These are phyloP conservation scores for Osmanthus fragrans DNA, from an alignment of 257 asterid genomes.

Conservation along the genomic window DNA sequence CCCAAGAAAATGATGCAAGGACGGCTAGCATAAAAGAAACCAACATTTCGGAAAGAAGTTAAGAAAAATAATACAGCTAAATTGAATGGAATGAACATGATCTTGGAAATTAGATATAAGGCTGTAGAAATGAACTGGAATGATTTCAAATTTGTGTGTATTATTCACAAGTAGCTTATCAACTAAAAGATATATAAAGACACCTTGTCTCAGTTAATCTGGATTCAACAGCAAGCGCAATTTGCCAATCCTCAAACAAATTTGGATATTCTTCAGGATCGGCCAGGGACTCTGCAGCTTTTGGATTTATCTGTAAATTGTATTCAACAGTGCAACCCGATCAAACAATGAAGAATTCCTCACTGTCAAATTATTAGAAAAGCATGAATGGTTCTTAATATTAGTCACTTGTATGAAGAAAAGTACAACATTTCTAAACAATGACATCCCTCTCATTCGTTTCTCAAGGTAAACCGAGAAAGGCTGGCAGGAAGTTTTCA, in stretches of 20 bases:
- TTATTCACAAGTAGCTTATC: background rate
- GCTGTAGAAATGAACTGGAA: background rate
- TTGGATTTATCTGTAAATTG: slow-evolving; percentile 64
- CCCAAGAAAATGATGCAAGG: slow-evolving; percentile 13
- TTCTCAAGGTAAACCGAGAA: background rate
- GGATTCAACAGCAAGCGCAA: slow-evolving; percentile 78
- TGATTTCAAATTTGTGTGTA: background rate
- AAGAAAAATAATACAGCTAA: slow-evolving; percentile 1
- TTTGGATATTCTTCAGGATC: slow-evolving; percentile 93
- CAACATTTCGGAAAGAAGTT: background rate
- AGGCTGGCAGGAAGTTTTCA: no score
- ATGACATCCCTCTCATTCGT: background rate
- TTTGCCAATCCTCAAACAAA: slow-evolving; percentile 91
- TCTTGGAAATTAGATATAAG: background rate
- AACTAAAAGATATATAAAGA: slow-evolving; percentile 18
- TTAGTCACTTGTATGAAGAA: background rate
- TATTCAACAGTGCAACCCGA: background rate
- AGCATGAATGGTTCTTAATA: background rate
- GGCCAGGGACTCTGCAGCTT: slow-evolving; percentile 95
- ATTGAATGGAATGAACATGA: background rate
- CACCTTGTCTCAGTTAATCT: slow-evolving; percentile 54
- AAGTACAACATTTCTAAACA: background rate
- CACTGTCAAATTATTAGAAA: background rate
- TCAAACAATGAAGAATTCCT: background rate
- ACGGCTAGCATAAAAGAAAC: slow-evolving; percentile 9